phyloP scores from a whole-genome alignment of 23 red algal species.

The Gracilaria caudata region DNA sequence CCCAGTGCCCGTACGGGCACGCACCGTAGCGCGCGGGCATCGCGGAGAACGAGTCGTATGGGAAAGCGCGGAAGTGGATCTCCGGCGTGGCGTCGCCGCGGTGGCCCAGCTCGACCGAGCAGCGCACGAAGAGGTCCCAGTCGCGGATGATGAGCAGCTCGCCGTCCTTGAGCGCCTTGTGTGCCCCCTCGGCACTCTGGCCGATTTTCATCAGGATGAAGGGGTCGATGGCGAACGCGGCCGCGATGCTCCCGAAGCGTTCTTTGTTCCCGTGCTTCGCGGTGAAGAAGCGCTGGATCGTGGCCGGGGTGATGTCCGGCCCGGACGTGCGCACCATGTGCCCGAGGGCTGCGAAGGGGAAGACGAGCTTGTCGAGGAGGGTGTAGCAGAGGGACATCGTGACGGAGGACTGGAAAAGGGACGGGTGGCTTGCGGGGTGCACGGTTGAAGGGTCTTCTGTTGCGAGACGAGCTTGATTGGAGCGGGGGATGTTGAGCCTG shows the following conservation, averaged over 20 bases:
- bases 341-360: not conserved
- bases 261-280: slow-evolving; percentile 32
- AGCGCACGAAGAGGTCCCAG: slow-evolving; percentile 14
- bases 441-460: too few relatives aligned
- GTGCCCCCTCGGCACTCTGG: not conserved
- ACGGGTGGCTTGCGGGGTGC: too few relatives aligned
- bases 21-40: slow-evolving; percentile 8
- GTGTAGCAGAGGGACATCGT: too few relatives aligned
- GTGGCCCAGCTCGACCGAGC: slow-evolving; percentile 1
- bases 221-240: not conserved
- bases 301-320: slow-evolving; percentile 8
- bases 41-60: not conserved
- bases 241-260: not conserved
- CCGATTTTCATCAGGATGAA: not conserved
- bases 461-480: too few relatives aligned
- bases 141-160: not conserved
- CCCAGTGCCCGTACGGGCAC: slow-evolving; percentile 27
- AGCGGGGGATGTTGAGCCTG: too few relatives aligned
- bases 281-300: slow-evolving; percentile 22
- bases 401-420: too few relatives aligned
- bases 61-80: not conserved
- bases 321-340: slow-evolving; percentile 21
- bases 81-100: slow-evolving; percentile 11
- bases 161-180: not conserved
- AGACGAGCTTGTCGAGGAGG: not conserved